Percentiles rank a stretch among this genome's conserved stretches.
Conservation (phyloP, 2,329 filamentous ascomycete species). For the Westerdykella ornata region DNA sequence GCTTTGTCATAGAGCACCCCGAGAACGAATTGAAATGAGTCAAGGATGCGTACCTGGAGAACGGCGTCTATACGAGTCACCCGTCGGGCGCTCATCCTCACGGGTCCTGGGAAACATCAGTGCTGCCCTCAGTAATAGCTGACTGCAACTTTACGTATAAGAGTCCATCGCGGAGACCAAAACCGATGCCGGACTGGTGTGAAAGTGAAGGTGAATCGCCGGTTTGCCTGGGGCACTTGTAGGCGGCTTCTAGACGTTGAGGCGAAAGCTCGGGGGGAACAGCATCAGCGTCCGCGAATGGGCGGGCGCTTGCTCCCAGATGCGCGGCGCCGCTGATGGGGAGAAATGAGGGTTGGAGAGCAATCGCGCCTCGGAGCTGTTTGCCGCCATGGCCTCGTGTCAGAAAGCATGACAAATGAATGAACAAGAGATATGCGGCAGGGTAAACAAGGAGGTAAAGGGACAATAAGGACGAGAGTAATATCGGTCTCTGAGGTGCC, state of each 20-base stretch:
- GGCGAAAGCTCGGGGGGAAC: slow-evolving; percentile 9
- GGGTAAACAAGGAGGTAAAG: slow-evolving; percentile 24
- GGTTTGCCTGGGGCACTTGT: too few relatives aligned
- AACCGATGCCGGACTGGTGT: slow-evolving; percentile 4
- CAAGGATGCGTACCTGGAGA: slow-evolving; percentile 58
- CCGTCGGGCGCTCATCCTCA: slow-evolving; percentile 52
- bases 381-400: slow-evolving; percentile 39
- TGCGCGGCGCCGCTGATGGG: slow-evolving; percentile 21
- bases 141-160: slow-evolving; percentile 27
- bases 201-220: not conserved
- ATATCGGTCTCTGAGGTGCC: slow-evolving; percentile 23
- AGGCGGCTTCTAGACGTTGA: slow-evolving; percentile 8
- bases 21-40: too few relatives aligned
- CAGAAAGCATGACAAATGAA: slow-evolving; percentile 35
- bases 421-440: slow-evolving; percentile 24
- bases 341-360: slow-evolving; percentile 17
- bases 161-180: slow-evolving; percentile 29
- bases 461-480: slow-evolving; percentile 22
- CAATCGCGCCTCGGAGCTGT: slow-evolving; percentile 34
- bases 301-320: slow-evolving; percentile 11
- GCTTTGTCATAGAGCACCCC: too few relatives aligned
- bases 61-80: slow-evolving; percentile 49
- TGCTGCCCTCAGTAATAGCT: not conserved
- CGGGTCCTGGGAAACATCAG: slow-evolving; percentile 28
- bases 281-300: slow-evolving; percentile 15